Percentiles rank a stretch among this genome's conserved stretches.
phyloP scores from a whole-genome alignment of 1,284 basidiomycete species.

The Ganoderma lingzhi region DNA sequence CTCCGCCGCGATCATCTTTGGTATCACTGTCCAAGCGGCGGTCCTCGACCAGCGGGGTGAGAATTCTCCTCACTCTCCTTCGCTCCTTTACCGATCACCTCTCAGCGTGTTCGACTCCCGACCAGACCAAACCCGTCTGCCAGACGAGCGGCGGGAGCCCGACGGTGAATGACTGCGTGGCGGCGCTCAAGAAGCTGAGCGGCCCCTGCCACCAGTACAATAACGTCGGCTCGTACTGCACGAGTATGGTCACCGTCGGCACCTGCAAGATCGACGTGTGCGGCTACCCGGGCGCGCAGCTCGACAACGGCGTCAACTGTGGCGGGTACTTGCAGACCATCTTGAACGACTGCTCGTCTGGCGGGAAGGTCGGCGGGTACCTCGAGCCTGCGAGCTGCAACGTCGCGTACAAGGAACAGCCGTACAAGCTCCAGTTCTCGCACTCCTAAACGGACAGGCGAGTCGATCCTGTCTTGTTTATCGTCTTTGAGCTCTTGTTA shows the following conservation, averaged over 20 bases:
- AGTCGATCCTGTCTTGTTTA: neutral
- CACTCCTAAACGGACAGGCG: constrained; percentile 6
- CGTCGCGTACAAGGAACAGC: constrained; percentile 10
- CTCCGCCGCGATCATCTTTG: neutral
- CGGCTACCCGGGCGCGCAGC: constrained; percentile 7
- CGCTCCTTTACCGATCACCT: neutral
- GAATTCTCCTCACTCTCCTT: neutral
- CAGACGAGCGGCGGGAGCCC: constrained; percentile 11
- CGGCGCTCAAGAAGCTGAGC: constrained; percentile 9
- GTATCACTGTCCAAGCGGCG: constrained; percentile 4
- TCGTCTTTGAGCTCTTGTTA: neutral
- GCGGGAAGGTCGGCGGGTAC: constrained; percentile 5
- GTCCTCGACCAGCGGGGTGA: constrained; percentile 2
- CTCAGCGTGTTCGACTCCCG: constrained; percentile 5
- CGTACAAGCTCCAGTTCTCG: constrained; percentile 14
- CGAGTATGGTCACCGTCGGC: constrained; percentile 10
- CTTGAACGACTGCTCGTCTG: constrained; percentile 12
- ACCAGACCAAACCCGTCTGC: constrained; percentile 10
- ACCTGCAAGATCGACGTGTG: constrained; percentile 19
- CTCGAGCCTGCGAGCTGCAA: constrained; percentile 12
- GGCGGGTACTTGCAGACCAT: constrained; percentile 13
- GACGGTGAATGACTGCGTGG: neutral
- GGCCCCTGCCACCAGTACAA: constrained; percentile 12
- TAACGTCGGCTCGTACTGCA: constrained; percentile 11
- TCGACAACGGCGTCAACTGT: constrained; percentile 10